phyloP scores from a whole-genome alignment of 2,329 filamentous ascomycete species.

The Pseudocercospora eumusae region DNA sequence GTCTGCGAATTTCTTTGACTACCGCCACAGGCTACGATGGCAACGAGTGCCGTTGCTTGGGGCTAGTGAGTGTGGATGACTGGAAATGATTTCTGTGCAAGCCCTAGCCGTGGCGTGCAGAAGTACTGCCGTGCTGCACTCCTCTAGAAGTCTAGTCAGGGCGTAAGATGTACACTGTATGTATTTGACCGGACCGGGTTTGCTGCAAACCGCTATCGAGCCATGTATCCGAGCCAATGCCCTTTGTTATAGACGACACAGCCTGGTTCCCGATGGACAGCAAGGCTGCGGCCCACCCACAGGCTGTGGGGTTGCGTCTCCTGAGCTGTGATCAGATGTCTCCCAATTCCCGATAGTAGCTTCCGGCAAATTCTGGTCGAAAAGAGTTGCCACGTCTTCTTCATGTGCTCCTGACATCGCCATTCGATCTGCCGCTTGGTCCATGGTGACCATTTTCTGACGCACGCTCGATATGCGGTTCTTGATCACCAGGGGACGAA shows the following conservation, averaged over 20 bases:
- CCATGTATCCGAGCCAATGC: slow-evolving; percentile 1
- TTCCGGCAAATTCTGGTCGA: not conserved
- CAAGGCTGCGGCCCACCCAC: slow-evolving; percentile 8
- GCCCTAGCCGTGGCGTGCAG: not conserved
- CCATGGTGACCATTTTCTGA: slow-evolving; percentile 3
- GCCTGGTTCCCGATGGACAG: not conserved
- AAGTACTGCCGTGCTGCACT: not conserved
- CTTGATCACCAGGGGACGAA: not conserved
- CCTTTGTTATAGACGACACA: not conserved
- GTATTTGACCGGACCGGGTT: not conserved
- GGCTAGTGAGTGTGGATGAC: not conserved
- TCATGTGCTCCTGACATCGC: not conserved
- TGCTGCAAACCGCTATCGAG: slow-evolving; percentile 1
- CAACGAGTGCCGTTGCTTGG: not conserved
- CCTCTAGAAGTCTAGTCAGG: not conserved
- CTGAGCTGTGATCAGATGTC: not conserved
- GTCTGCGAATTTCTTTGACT: not conserved
- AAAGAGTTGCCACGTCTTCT: not conserved
- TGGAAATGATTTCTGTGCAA: not conserved
- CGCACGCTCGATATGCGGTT: not conserved
- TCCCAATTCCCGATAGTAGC: not conserved
- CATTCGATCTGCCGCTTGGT: not conserved
- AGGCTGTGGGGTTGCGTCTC: not conserved
- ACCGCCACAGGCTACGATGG: not conserved
- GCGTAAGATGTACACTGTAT: not conserved